Evolutionary conservation across 805 yeast species (phyloP), one percentile per base, ranked within the genome.

Genomic region (Vanderwaltozyma yarrowii): DNA sequence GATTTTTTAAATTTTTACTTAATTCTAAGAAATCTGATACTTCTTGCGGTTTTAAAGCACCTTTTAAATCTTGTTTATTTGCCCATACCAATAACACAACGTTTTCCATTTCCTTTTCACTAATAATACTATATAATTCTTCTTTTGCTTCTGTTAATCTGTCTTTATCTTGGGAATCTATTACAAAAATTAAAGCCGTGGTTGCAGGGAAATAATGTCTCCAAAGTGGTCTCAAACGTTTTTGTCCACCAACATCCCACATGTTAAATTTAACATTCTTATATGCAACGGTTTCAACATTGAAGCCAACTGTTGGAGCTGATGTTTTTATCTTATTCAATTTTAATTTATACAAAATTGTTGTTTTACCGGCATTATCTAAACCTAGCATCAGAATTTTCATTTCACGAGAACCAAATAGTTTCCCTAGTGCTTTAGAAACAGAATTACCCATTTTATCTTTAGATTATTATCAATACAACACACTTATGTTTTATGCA

Each of bases 181-280:
- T 80, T 39, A 88, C 96, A 60, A 84, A 88, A 39, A 88, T 85
- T 41, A 88, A 70, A 9, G 95, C 95, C 56, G 86, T 82, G 4
- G 96, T 85, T 28, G 95, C 95, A 11, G 94, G 83, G 62, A 82
- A 86, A 64, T 88, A 88, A 58, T 88, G 96, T 61, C 96, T 77
- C 96, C 97, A 88, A 41, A 88, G 69, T 0, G 94, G 94, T 56
- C 96, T 75, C 49, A 87, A 74, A 60, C 94, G 70, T 53, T 83
- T 94, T 66, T 86, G 96, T 58, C 96, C 96, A 64, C 96, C 96
- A 44, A 92, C 92, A 61, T 84, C 94, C 94, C 94, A 84, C 56
- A 84, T 87, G 43, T 86, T 85, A 65, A 84, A 82, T 40, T 82
- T 78, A 41, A 83, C 79, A 59, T 82, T 82, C 58, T 79, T 80